These are phyloP conservation scores for Capronia coronata DNA, from an alignment of 2,329 filamentous ascomycete genomes.

Conservation along the genomic window DNA sequence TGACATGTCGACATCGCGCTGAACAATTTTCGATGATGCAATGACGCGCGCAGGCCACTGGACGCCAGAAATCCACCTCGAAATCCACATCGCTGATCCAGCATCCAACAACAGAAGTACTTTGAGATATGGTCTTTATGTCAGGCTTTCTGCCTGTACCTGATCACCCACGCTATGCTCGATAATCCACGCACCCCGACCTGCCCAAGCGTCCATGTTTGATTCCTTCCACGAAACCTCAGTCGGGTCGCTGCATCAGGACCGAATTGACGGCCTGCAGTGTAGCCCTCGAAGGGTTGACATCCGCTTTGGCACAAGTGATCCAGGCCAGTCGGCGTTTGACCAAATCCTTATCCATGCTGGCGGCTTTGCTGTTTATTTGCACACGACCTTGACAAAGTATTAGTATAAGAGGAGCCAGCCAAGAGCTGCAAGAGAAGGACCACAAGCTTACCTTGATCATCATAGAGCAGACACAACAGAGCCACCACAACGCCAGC, in stretches of 20 bases:
- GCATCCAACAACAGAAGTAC: no score
- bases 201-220: no score
- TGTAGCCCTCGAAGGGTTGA: constrained; percentile 76
- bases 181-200: no score
- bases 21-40: constrained; percentile 3
- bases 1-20: neutral
- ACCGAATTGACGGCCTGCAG: constrained; percentile 89
- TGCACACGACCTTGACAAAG: constrained; percentile 8
- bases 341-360: constrained; percentile 68
- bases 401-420: neutral
- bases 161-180: neutral
- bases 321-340: constrained; percentile 74
- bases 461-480: constrained; percentile 65
- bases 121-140: no score
- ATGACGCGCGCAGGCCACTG: neutral
- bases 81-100: neutral
- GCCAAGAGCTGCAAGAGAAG: no score
- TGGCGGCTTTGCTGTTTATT: constrained; percentile 13
- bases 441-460: constrained; percentile 49
- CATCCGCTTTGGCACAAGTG: constrained; percentile 68
- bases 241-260: constrained; percentile 56
- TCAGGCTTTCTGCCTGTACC: no score
- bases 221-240: neutral
- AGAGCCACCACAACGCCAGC: constrained; percentile 71
- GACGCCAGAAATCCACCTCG: neutral